Conservation (phyloP, 1,139 yeast genomes). For the Saccharomyces pastorianus region DNA sequence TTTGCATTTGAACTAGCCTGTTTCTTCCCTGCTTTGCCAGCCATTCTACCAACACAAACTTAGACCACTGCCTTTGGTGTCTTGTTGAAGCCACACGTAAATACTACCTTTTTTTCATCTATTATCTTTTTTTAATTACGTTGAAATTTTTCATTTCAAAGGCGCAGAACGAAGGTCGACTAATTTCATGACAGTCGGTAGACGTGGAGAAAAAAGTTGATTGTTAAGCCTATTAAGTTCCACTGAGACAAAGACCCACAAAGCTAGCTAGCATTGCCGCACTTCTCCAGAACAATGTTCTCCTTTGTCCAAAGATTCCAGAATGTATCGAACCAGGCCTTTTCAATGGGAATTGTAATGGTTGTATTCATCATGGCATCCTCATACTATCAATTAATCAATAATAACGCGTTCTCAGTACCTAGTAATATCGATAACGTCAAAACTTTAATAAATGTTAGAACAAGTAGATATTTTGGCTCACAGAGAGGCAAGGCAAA, state of each 20-base stretch:
- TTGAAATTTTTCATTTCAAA: neutral
- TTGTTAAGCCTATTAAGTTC: neutral
- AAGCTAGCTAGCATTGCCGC: neutral
- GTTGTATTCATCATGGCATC: slow-evolving; percentile 41
- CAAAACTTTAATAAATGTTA: slow-evolving; percentile 37
- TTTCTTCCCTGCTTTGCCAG: slow-evolving; percentile 17
- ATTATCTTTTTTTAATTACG: neutral
- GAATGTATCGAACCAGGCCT: slow-evolving; percentile 46
- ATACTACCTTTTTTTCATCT: neutral
- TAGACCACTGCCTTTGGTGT: neutral
- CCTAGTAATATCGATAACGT: slow-evolving; percentile 39
- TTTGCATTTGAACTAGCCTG: slow-evolving; percentile 12
- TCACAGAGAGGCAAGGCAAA: slow-evolving; percentile 61
- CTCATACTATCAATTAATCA: slow-evolving; percentile 44
- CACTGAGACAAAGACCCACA: neutral
- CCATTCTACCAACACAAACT: slow-evolving; percentile 8
- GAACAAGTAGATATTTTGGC: slow-evolving; percentile 67
- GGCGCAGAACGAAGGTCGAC: neutral
- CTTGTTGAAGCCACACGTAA: neutral
- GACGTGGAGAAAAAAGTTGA: neutral
- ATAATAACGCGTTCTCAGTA: slow-evolving; percentile 39
- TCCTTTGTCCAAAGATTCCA: slow-evolving; percentile 44
- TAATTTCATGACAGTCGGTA: neutral
- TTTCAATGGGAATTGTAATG: slow-evolving; percentile 45
- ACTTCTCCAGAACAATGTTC: slow-evolving; percentile 31